phyloP scores from a whole-genome alignment of 2,329 filamentous ascomycete genomes.

The Lasiodiplodia gonubiensis region DNA sequence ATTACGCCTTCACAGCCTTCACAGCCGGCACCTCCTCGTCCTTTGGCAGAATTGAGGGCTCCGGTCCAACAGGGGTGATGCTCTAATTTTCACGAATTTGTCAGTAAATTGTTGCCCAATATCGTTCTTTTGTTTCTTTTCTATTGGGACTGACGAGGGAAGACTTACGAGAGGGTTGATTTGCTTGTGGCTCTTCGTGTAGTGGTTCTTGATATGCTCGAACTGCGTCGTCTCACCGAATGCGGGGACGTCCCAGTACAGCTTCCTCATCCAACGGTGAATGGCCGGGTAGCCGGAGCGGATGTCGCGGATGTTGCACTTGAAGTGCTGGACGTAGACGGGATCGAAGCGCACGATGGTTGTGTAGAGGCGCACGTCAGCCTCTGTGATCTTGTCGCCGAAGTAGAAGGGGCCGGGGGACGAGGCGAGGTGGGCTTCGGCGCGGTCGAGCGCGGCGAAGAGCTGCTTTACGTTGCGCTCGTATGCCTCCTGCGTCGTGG shows the following conservation, averaged over 20 bases:
- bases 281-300: conserved; percentile 80
- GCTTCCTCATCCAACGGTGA: conserved; percentile 78
- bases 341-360: conserved; percentile 68
- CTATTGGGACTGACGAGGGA: conserved; percentile 30
- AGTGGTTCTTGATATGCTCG: conserved; percentile 89
- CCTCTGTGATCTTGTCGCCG: conserved; percentile 62
- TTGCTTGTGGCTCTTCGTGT: conserved; percentile 69
- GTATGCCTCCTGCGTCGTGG: conserved; percentile 60
- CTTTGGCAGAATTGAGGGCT: conserved; percentile 78
- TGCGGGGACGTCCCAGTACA: conserved; percentile 83
- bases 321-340: conserved; percentile 66
- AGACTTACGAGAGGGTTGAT: conserved; percentile 60
- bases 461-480: conserved; percentile 52
- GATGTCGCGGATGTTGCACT: conserved; percentile 85
- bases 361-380: conserved; percentile 58
- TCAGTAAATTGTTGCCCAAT: neutral
- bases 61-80: conserved; percentile 84
- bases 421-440: conserved; percentile 50
- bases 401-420: conserved; percentile 55
- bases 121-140: neutral
- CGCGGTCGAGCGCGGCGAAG: conserved; percentile 56
- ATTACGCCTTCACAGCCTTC: conserved; percentile 30
- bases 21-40: conserved; percentile 77
- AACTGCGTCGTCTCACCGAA: conserved; percentile 88
- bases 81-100: conserved; percentile 36